A percentile compares a stretch with the other conserved stretches of the same genome.
Evolutionary conservation across 108 stramenopile species (phyloP).

Genomic region (Cyclotella atomus): DNA sequence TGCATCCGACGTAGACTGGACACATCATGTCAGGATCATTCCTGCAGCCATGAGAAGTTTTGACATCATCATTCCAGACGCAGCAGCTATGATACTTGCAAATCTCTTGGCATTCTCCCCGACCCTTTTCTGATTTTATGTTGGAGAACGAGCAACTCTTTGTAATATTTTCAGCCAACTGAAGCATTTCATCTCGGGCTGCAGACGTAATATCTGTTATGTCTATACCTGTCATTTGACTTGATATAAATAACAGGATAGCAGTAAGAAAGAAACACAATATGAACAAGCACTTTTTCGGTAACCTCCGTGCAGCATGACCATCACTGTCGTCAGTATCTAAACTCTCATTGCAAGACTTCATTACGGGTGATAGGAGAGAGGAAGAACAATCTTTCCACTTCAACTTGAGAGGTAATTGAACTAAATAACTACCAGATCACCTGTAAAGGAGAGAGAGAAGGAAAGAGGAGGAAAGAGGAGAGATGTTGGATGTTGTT

Average conservation of each 20-base stretch:
- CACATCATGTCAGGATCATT: constrained; percentile 26
- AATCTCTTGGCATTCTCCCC: constrained; percentile 20
- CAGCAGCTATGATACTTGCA: constrained; percentile 26
- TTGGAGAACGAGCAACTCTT: constrained; percentile 5
- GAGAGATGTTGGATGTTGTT: no score
- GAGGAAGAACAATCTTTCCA: no score
- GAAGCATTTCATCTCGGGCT: no score
- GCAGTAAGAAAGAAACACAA: background rate
- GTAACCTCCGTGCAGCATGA: background rate
- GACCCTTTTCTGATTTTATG: constrained; percentile 14
- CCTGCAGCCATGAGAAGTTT: background rate
- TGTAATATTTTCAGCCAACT: constrained; percentile 10
- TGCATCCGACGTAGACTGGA: constrained; percentile 21
- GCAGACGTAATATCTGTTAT: no score
- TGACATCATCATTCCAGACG: constrained; percentile 6
- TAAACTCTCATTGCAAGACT: no score
- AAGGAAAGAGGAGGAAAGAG: no score
- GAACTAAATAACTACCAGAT: no score
- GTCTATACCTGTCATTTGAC: no score
- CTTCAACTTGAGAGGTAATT: no score
- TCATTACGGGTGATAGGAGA: no score
- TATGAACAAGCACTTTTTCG: background rate
- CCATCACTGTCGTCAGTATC: background rate
- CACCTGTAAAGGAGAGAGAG: no score
- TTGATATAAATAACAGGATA: background rate